Conservation (phyloP, 257 asterid genomes). For the Nicotiana otophora region DNA sequence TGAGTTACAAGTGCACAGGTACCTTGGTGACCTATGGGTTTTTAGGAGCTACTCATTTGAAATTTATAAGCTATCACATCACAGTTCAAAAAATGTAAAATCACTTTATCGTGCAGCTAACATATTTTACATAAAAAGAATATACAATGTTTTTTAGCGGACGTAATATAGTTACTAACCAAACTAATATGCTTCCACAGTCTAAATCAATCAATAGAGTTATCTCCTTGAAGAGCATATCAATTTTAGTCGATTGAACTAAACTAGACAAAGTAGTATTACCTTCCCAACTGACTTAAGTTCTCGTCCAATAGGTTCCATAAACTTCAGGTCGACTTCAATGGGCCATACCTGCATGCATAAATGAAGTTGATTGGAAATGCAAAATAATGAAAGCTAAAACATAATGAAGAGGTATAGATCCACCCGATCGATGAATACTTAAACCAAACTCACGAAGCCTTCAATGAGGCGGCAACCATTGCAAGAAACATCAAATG, state of each 20-base stretch:
- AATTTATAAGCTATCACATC: background rate
- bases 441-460: too few species aligned
- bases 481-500: too few species aligned
- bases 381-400: too few species aligned
- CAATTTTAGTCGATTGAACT: background rate
- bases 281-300: slow-evolving; percentile 76
- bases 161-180: too few species aligned
- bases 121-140: background rate
- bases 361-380: background rate
- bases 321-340: slow-evolving; percentile 73
- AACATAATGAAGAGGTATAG: too few species aligned
- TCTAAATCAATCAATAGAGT: background rate
- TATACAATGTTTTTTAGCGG: too few species aligned
- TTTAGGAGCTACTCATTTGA: background rate
- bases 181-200: background rate
- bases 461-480: too few species aligned
- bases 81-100: background rate
- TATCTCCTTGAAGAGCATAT: background rate
- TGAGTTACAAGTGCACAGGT: background rate
- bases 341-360: slow-evolving; percentile 82
- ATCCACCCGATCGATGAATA: too few species aligned
- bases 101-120: background rate
- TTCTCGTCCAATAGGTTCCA: slow-evolving; percentile 86
- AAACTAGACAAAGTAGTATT: background rate
- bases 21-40: background rate